These are phyloP conservation scores for Diddensiella santjacobensis DNA, from an alignment of 805 yeast species.

Conservation along the genomic window DNA sequence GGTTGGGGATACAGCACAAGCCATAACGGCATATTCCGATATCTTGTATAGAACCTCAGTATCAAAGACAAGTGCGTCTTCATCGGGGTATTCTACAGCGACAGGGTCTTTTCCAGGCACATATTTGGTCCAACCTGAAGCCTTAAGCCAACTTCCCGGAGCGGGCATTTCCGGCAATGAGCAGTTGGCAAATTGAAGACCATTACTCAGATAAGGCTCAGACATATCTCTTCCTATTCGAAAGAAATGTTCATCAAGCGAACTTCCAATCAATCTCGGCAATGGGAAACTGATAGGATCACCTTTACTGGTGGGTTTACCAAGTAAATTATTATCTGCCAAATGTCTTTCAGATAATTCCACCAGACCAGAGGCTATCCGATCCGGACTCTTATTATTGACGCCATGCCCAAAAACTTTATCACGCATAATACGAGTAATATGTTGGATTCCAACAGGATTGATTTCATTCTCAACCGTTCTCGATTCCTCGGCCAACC, in stretches of 20 bases:
- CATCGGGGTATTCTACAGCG: conserved; percentile 52
- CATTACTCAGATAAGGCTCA: conserved; percentile 56
- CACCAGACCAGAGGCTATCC: conserved; percentile 35
- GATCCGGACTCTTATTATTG: conserved; percentile 1
- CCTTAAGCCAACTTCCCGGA: conserved; percentile 46
- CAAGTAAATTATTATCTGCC: conserved; percentile 59
- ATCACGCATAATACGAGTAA: conserved; percentile 21
- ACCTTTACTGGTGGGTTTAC: conserved; percentile 62
- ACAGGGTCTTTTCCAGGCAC: conserved; percentile 50
- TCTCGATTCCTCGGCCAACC: conserved; percentile 3
- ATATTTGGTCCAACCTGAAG: conserved; percentile 83
- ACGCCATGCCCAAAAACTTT: conserved; percentile 23
- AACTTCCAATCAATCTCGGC: conserved; percentile 68
- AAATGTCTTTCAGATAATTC: conserved; percentile 60
- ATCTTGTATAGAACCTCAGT: conserved; percentile 80
- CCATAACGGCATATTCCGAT: conserved; percentile 72
- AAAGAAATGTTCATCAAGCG: conserved; percentile 82
- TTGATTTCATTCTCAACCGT: conserved; percentile 19
- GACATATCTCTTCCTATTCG: conserved; percentile 54
- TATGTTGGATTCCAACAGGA: conserved; percentile 33
- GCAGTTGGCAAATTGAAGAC: conserved; percentile 41
- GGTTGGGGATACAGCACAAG: conserved; percentile 66
- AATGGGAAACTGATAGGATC: conserved; percentile 50
- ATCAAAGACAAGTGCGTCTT: conserved; percentile 75
- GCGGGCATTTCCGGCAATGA: conserved; percentile 43